Evolutionary conservation across 202 grass and related monocot species (phyloP).

Genomic region (Zoysia matrella): DNA sequence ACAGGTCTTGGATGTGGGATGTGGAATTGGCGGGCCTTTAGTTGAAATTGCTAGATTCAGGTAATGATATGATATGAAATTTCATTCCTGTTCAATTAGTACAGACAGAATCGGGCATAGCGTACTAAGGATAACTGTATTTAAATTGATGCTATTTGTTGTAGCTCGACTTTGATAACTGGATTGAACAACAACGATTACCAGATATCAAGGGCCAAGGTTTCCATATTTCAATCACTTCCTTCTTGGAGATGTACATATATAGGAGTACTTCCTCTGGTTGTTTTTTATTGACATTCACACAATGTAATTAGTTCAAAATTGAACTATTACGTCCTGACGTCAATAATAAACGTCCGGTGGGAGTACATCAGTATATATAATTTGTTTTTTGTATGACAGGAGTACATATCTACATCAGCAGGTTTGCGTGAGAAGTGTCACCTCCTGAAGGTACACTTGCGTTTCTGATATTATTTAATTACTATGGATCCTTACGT

Average conservation of each 20-base stretch:
- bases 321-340: no score
- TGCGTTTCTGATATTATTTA: not conserved
- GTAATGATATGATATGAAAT: slow-evolving; percentile 21
- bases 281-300: no score
- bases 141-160: slow-evolving; percentile 10
- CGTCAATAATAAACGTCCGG: no score
- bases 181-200: slow-evolving; percentile 80
- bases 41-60: slow-evolving; percentile 74
- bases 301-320: no score
- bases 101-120: not conserved
- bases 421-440: slow-evolving; percentile 60
- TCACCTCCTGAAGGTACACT: slow-evolving; percentile 56
- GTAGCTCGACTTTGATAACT: slow-evolving; percentile 56
- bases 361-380: not conserved
- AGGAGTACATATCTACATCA: slow-evolving; percentile 47
- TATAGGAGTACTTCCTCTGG: no score
- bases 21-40: slow-evolving; percentile 70
- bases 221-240: not conserved
- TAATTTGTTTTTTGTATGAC: not conserved
- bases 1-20: slow-evolving; percentile 73
- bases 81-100: not conserved
- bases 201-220: slow-evolving; percentile 71
- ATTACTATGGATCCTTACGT: not conserved
- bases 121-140: not conserved
- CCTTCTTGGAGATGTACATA: not conserved